Percentiles rank a stretch among this genome's conserved stretches.
phyloP scores from a whole-genome alignment of 441 rosid species.

The Erodium moschatum region DNA sequence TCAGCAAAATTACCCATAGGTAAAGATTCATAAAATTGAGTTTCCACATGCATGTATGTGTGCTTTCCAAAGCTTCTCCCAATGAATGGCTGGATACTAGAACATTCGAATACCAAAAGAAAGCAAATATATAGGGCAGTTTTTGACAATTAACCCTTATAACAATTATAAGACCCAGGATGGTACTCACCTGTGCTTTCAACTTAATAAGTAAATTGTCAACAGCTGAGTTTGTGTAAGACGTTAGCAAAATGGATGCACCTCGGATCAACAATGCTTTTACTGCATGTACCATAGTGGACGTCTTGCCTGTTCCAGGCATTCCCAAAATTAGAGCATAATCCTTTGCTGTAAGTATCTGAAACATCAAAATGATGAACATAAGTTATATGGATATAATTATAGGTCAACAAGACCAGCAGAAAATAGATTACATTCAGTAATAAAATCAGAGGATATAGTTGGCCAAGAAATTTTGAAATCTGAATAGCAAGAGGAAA shows the following conservation, averaged over 20 bases:
- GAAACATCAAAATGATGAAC: constrained; percentile 26
- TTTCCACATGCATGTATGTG: not conserved
- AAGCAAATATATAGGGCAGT: too few species aligned
- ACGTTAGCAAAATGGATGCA: constrained; percentile 84
- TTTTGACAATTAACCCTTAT: too few species aligned
- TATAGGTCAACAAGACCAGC: not conserved
- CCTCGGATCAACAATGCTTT: constrained; percentile 92
- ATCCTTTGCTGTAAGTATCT: constrained; percentile 92
- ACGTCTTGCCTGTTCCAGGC: constrained; percentile 99
- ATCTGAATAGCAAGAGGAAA: constrained; percentile 11
- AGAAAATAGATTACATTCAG: constrained; percentile 8
- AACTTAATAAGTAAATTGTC: constrained; percentile 92
- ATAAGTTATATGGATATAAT: not conserved
- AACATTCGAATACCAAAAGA: not conserved
- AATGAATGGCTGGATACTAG: not conserved
- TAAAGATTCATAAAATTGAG: not conserved
- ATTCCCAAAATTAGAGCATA: constrained; percentile 91
- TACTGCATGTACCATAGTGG: constrained; percentile 91
- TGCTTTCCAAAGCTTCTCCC: constrained; percentile 4
- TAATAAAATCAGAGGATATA: constrained; percentile 6
- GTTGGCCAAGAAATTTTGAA: not conserved
- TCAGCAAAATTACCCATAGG: not conserved
- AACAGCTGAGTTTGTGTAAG: constrained; percentile 97
- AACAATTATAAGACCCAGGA: constrained; percentile 15
- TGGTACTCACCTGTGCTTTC: constrained; percentile 74